These are phyloP conservation scores for Vigna unguiculata DNA, from an alignment of 306 rosid species.

Conservation along the genomic window DNA sequence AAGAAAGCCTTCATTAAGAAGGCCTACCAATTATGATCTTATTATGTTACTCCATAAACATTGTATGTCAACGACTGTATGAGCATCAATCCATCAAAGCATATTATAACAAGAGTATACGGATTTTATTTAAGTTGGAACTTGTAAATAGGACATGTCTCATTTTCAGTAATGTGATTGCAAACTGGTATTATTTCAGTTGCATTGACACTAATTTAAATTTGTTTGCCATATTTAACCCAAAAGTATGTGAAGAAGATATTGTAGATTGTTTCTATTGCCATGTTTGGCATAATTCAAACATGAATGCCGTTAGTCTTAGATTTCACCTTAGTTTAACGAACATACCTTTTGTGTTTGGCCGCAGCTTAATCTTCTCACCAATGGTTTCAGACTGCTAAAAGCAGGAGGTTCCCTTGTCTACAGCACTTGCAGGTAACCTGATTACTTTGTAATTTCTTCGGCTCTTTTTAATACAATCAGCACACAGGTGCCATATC, in stretches of 20 bases:
- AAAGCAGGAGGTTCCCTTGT: slow-evolving; percentile 82
- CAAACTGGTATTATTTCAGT: not conserved
- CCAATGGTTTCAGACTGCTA: slow-evolving; percentile 83
- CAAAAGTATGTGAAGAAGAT: slow-evolving; percentile 17
- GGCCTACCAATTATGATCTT: not conserved
- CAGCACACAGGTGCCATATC: not conserved
- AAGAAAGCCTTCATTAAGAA: slow-evolving; percentile 9
- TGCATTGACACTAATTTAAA: not conserved
- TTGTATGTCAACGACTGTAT: not conserved
- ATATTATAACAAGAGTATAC: not conserved
- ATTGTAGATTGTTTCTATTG: slow-evolving; percentile 9
- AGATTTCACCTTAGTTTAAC: not conserved
- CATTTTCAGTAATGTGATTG: slow-evolving; percentile 9
- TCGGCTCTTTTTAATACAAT: slow-evolving; percentile 20
- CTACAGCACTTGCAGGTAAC: slow-evolving; percentile 98
- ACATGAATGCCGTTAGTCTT: not conserved
- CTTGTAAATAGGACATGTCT: slow-evolving; percentile 24
- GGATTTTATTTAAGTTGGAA: slow-evolving; percentile 5
- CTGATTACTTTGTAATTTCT: slow-evolving; percentile 29
- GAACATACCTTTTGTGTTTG: slow-evolving; percentile 33
- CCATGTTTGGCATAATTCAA: not conserved
- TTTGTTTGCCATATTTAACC: slow-evolving; percentile 1
- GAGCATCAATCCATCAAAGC: not conserved
- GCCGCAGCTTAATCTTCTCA: slow-evolving; percentile 80
- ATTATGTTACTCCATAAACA: not conserved